Percentiles rank a stretch among this genome's conserved stretches.
These are phyloP conservation scores for Geotrichum histeridarum DNA, from an alignment of 1,139 yeast genomes.

Conservation along the genomic window DNA sequence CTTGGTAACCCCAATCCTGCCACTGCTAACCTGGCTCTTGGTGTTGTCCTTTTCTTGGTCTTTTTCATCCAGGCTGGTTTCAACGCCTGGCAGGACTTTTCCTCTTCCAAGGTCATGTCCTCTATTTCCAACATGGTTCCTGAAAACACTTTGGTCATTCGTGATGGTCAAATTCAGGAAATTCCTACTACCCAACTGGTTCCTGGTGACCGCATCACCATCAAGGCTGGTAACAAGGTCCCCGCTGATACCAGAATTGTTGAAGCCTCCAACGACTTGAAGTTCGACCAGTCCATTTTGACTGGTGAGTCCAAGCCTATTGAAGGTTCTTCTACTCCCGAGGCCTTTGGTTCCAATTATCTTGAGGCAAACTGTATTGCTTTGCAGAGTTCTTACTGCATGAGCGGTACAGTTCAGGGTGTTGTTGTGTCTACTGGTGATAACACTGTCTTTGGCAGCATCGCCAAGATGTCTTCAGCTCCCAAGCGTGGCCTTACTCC, in stretches of 20 bases:
- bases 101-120: conserved; percentile 46
- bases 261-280: conserved; percentile 37
- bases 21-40: conserved; percentile 43
- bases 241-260: conserved; percentile 46
- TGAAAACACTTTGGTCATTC: conserved; percentile 39
- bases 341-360: conserved; percentile 36
- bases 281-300: conserved; percentile 47
- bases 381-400: conserved; percentile 47
- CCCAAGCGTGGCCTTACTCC: conserved; percentile 43
- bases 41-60: conserved; percentile 42
- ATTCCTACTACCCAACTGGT: conserved; percentile 30
- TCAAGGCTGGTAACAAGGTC: conserved; percentile 44
- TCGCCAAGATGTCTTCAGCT: conserved; percentile 42
- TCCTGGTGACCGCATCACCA: conserved; percentile 35
- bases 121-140: conserved; percentile 46
- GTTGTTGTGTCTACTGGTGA: conserved; percentile 45
- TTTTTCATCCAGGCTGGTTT: conserved; percentile 44
- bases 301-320: conserved; percentile 50
- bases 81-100: conserved; percentile 47
- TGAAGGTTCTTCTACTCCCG: conserved; percentile 37
- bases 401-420: conserved; percentile 45
- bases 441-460: conserved; percentile 46
- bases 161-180: conserved; percentile 37
- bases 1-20: conserved; percentile 46
- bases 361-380: conserved; percentile 44